These are phyloP conservation scores for Pichia rugopelliculosa DNA, from an alignment of 805 yeast genomes.

Conservation along the genomic window DNA sequence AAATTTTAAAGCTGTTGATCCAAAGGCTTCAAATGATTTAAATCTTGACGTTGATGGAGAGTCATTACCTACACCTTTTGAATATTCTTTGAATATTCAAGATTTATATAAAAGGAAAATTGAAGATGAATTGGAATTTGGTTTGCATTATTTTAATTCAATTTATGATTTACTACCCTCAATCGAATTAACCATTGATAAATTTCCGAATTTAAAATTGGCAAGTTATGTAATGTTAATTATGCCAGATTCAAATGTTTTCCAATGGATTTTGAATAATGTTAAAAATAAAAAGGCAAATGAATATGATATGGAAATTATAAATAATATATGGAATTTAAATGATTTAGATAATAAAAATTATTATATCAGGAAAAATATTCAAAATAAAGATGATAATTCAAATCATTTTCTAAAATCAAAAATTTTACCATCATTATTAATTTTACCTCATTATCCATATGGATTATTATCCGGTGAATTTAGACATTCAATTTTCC, in stretches of 20 bases:
- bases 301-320: slow-evolving; percentile 52
- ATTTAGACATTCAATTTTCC: slow-evolving; percentile 25
- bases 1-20: not conserved
- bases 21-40: not conserved
- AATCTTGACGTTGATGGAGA: not conserved
- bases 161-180: slow-evolving; percentile 36
- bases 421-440: slow-evolving; percentile 20
- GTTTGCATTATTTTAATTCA: slow-evolving; percentile 8
- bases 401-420: not conserved
- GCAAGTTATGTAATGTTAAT: slow-evolving; percentile 53
- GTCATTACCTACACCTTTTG: slow-evolving; percentile 15
- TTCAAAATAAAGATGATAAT: slow-evolving; percentile 6
- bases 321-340: slow-evolving; percentile 32
- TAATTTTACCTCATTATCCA: slow-evolving; percentile 42
- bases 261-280: slow-evolving; percentile 19
- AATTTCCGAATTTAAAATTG: slow-evolving; percentile 16
- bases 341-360: slow-evolving; percentile 13
- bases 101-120: slow-evolving; percentile 17
- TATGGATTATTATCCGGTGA: slow-evolving; percentile 50
- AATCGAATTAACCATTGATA: slow-evolving; percentile 11
- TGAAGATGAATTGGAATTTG: slow-evolving; percentile 7
- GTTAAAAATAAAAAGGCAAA: slow-evolving; percentile 20
- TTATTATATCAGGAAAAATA: slow-evolving; percentile 1
- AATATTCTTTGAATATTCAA: slow-evolving; percentile 14
- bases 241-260: slow-evolving; percentile 34